Base-by-base conservation (phyloP, 768 basidiomycete genomes). In the Leccinum aurantiacum region DNA sequence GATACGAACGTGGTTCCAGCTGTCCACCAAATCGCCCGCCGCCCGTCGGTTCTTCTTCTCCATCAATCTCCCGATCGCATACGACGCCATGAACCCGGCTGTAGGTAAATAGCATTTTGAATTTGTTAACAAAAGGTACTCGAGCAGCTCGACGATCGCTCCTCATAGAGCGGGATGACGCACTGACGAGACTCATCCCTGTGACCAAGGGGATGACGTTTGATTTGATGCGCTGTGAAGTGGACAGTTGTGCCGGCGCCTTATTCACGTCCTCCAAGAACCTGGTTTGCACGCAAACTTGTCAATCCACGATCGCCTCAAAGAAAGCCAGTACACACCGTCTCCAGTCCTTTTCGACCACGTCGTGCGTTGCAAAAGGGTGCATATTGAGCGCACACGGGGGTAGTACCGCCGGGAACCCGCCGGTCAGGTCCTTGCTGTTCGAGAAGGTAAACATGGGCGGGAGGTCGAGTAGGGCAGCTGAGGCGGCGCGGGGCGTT, bases 311-410 rank as follows among this genome's bases (percentile, higher is more conserved):
- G 17, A 25, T 13, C n/a, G 11, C 10, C n/a, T 9, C 7, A 15
- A 22, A 50, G 1, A 8, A 17, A 17, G n/a, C 4, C 7, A 15
- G 17, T 11, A 58, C 65, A 25, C 14, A 81, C 77, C 74, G 72
- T 44, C 70, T 65, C 84, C 84, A 85, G 66, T 85, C 84, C 15
- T 68, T 71, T 67, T 84, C 78, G 0, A 53, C 63, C 7, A 86
- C 69, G 63, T 85, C 83, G 67, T 82, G 80, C 49, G 77, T 71
- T 22, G 67, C 64, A 64, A 86, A 86, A 25, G 84, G 84, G 64
- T 85, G 84, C 10, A 76, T 77, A 17, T 62, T 60, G 6, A 66
- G 27, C 29, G 61, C 55, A 4, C 77, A 74, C 3, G 78, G 78
- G 1, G 83, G 84, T 0, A 77, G 74, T 6, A 76, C 37, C 14